Percentiles rank a stretch among this genome's conserved stretches.
Evolutionary conservation across 2,329 filamentous ascomycete species (phyloP).

Genomic region (Arachnomyces sp.): DNA sequence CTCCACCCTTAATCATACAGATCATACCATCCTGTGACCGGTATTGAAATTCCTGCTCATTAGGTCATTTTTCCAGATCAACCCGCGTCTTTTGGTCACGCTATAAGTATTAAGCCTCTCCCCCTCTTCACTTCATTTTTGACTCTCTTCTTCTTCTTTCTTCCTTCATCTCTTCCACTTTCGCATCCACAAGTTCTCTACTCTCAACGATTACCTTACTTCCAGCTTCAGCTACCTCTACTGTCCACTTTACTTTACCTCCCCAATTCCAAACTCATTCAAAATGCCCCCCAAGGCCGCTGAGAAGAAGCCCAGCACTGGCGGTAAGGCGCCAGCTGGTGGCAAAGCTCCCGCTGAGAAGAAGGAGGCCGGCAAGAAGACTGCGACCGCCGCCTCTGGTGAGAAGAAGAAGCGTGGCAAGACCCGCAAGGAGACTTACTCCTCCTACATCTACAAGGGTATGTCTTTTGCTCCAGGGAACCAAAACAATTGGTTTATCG

Average conservation of each 20-base stretch:
- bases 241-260: slow-evolving; percentile 22
- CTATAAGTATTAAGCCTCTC: slow-evolving; percentile 40
- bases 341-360: slow-evolving; percentile 82
- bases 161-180: slow-evolving; percentile 28
- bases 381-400: slow-evolving; percentile 68
- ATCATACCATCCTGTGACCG: slow-evolving; percentile 34
- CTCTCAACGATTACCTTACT: slow-evolving; percentile 17
- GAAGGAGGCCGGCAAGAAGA: slow-evolving; percentile 99
- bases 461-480: slow-evolving; percentile 28
- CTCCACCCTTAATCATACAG: slow-evolving; percentile 33
- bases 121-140: slow-evolving; percentile 28
- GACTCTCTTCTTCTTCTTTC: slow-evolving; percentile 26
- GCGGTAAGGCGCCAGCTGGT: slow-evolving; percentile 78
- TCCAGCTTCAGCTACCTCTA: slow-evolving; percentile 21
- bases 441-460: slow-evolving; percentile 99
- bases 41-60: slow-evolving; percentile 41
- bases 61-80: slow-evolving; percentile 35
- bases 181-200: slow-evolving; percentile 21
- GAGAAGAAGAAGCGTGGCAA: slow-evolving; percentile 99
- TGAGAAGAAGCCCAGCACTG: slow-evolving; percentile 92
- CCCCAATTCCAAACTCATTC: slow-evolving; percentile 25
- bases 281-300: slow-evolving; percentile 98
- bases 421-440: slow-evolving; percentile 99
- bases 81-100: slow-evolving; percentile 30
- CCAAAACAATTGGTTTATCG: slow-evolving; percentile 7